phyloP scores from a whole-genome alignment of 2,329 filamentous ascomycete species.

The Aspergillus amoenus region DNA sequence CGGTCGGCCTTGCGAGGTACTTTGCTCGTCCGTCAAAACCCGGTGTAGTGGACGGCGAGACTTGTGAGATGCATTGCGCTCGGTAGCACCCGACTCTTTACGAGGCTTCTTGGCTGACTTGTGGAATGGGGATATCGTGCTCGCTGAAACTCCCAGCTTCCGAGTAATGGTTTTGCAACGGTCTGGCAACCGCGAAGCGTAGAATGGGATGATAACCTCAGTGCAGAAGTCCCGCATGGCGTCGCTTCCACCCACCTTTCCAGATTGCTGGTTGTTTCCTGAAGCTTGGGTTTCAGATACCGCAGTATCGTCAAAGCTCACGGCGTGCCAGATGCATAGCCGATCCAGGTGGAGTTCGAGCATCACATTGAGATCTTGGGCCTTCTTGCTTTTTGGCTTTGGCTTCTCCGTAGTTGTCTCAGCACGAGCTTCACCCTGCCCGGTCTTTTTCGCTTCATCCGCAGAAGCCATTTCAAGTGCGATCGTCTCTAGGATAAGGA shows the following conservation, averaged over 20 bases:
- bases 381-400: conserved; percentile 37
- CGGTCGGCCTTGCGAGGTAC: conserved; percentile 27
- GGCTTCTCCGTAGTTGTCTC: conserved; percentile 16
- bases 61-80: conserved; percentile 29
- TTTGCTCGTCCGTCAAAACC: conserved; percentile 47
- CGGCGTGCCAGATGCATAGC: conserved; percentile 53
- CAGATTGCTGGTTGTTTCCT: conserved; percentile 28
- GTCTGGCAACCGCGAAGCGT: conserved; percentile 47
- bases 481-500: conserved; percentile 50
- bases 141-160: conserved; percentile 47
- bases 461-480: conserved; percentile 36
- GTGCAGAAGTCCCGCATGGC: conserved; percentile 51
- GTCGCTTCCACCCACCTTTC: conserved; percentile 42
- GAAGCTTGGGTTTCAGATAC: conserved; percentile 28
- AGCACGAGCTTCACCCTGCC: conserved; percentile 14
- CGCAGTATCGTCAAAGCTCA: conserved; percentile 40
- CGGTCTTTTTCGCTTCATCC: conserved; percentile 19
- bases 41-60: conserved; percentile 44
- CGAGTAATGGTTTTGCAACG: conserved; percentile 47
- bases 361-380: conserved; percentile 43
- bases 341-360: conserved; percentile 50
- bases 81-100: conserved; percentile 33
- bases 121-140: conserved; percentile 35
- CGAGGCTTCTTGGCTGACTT: conserved; percentile 32
- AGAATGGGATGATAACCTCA: conserved; percentile 52